A percentile compares a stretch with the other conserved stretches of the same genome.
These are phyloP conservation scores for Ceratonia siliqua DNA, from an alignment of 306 rosid species.

Conservation along the genomic window DNA sequence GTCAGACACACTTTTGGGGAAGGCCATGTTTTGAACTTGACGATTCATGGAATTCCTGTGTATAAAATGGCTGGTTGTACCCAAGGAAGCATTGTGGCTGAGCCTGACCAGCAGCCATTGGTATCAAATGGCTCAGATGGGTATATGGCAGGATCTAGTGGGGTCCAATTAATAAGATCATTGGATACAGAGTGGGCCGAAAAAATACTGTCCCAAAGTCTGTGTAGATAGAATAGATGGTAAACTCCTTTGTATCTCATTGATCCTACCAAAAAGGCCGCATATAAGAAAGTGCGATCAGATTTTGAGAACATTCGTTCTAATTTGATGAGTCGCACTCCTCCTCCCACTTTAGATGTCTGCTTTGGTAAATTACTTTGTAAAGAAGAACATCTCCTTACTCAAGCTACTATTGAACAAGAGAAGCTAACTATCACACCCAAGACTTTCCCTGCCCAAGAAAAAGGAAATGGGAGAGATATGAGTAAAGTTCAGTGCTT, in stretches of 20 bases:
- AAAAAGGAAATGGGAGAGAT: too few relatives aligned
- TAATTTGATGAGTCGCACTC: too few relatives aligned
- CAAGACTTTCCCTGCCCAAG: too few relatives aligned
- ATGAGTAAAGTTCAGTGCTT: too few relatives aligned
- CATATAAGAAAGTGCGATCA: too few relatives aligned
- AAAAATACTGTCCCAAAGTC: constrained; percentile 83
- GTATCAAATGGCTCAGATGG: constrained; percentile 69
- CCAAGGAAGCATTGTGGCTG: constrained; percentile 60
- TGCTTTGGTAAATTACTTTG: too few relatives aligned
- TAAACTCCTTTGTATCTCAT: constrained; percentile 65
- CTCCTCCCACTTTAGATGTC: too few relatives aligned
- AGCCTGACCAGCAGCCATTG: constrained; percentile 94
- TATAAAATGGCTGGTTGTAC: constrained; percentile 63
- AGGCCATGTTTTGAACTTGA: constrained; percentile 78
- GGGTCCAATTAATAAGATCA: constrained; percentile 82
- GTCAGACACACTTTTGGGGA: constrained; percentile 69
- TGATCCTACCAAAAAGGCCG: constrained; percentile 49
- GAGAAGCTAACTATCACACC: too few relatives aligned
- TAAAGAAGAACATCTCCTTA: too few relatives aligned
- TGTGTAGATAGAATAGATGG: constrained; percentile 82
- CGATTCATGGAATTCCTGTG: constrained; percentile 65
- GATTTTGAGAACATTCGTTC: too few relatives aligned
- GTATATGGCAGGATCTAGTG: constrained; percentile 61
- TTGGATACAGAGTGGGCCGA: constrained; percentile 93
- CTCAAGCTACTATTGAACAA: too few relatives aligned